phyloP scores from a whole-genome alignment of 2,329 filamentous ascomycete genomes.

The Colletotrichum australisinense region DNA sequence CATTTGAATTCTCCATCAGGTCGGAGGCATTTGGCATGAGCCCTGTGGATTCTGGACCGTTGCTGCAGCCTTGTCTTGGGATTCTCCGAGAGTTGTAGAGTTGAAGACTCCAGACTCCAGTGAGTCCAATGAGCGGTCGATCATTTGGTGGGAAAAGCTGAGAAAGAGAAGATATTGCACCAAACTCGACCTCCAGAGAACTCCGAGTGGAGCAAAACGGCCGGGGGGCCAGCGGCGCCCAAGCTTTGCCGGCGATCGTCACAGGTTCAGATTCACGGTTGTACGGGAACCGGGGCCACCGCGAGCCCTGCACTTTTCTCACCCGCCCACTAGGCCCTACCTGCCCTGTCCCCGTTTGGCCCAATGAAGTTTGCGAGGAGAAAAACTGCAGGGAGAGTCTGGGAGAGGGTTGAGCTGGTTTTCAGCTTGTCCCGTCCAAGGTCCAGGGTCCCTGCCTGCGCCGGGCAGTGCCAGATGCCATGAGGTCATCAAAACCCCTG shows the following conservation, averaged over 20 bases:
- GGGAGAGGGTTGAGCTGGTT: neutral
- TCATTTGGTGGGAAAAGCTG: neutral
- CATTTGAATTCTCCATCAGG: neutral
- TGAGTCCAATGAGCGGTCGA: neutral
- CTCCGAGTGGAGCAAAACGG: neutral
- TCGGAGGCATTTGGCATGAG: slow-evolving; percentile 7
- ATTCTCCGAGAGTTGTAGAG: neutral
- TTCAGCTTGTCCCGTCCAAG: neutral
- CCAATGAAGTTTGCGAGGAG: slow-evolving; percentile 1
- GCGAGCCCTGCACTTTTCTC: slow-evolving; percentile 18
- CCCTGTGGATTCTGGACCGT: neutral
- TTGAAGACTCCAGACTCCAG: neutral
- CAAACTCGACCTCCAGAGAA: neutral
- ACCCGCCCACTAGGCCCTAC: slow-evolving; percentile 1
- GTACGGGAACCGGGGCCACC: slow-evolving; percentile 18
- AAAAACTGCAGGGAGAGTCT: neutral
- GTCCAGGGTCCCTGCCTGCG: slow-evolving; percentile 27
- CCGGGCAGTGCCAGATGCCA: slow-evolving; percentile 15
- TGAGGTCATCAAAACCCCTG: slow-evolving; percentile 33
- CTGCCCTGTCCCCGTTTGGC: neutral
- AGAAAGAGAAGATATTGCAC: slow-evolving; percentile 1
- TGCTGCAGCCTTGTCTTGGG: neutral
- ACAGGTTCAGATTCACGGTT: slow-evolving; percentile 30
- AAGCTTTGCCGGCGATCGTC: slow-evolving; percentile 28
- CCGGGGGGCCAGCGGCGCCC: neutral